Conservation (phyloP, 768 basidiomycete species). For the Boletus rex-veris region DNA sequence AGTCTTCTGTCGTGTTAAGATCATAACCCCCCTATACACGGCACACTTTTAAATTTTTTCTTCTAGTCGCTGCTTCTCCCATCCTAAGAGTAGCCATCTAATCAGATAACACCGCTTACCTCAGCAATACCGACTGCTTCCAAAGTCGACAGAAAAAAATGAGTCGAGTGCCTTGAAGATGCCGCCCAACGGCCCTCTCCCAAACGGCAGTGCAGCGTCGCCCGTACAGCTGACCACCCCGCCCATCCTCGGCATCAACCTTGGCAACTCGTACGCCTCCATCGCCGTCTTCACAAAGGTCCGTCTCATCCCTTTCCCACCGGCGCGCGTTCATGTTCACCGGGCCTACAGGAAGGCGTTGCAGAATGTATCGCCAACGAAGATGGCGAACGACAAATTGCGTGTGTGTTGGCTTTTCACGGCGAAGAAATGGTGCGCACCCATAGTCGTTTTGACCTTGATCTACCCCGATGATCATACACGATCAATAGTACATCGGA, state of each 20-base stretch:
- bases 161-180: slow-evolving; percentile 20
- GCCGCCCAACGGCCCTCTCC: slow-evolving; percentile 39
- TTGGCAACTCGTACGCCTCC: slow-evolving; percentile 92
- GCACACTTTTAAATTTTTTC: too few species aligned
- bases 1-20: too few species aligned
- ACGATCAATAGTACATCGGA: slow-evolving; percentile 76
- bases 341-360: slow-evolving; percentile 64
- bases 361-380: slow-evolving; percentile 98
- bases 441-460: background rate
- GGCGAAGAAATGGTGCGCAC: slow-evolving; percentile 85
- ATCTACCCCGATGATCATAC: slow-evolving; percentile 3
- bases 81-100: background rate
- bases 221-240: slow-evolving; percentile 38
- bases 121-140: background rate
- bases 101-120: background rate
- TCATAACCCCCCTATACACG: too few species aligned
- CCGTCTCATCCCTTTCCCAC: slow-evolving; percentile 12
- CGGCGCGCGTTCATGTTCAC: too few species aligned
- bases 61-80: too few species aligned
- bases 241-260: slow-evolving; percentile 88
- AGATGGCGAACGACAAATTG: slow-evolving; percentile 97
- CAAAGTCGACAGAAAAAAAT: background rate
- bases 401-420: slow-evolving; percentile 86
- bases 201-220: slow-evolving; percentile 52
- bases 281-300: slow-evolving; percentile 96